These are phyloP conservation scores for Yamadazyma atlantica DNA, from an alignment of 1,139 yeast genomes.

Conservation along the genomic window DNA sequence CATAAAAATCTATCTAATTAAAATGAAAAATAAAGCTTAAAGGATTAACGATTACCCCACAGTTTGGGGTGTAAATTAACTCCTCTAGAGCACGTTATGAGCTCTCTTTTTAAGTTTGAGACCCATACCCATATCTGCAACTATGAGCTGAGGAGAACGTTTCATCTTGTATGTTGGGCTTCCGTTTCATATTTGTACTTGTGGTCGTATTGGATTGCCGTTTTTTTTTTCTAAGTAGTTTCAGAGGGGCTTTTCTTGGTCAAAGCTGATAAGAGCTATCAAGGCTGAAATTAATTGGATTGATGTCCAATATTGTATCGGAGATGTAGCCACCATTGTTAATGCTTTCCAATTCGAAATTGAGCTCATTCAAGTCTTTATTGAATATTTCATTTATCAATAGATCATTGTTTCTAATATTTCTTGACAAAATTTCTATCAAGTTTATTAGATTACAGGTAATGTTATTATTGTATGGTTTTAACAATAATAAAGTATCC, in stretches of 20 bases:
- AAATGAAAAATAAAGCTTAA: no score
- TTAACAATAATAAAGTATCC: slow-evolving; percentile 4
- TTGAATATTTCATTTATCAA: slow-evolving; percentile 7
- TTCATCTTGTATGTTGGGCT: no score
- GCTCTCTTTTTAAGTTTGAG: no score
- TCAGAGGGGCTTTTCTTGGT: neutral
- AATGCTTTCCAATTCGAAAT: slow-evolving; percentile 3
- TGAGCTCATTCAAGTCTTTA: slow-evolving; percentile 3
- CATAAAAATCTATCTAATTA: no score
- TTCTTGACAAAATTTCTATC: slow-evolving; percentile 9
- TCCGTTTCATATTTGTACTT: no score
- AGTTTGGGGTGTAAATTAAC: no score
- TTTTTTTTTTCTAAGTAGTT: no score
- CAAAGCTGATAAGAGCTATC: neutral
- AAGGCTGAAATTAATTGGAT: slow-evolving; percentile 3
- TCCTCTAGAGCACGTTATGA: no score
- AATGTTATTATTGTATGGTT: slow-evolving; percentile 5
- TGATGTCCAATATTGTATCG: slow-evolving; percentile 1
- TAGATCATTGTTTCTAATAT: slow-evolving; percentile 4
- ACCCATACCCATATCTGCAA: no score
- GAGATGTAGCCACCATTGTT: slow-evolving; percentile 2
- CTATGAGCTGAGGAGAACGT: no score
- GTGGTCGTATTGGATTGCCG: no score
- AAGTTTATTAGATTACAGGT: slow-evolving; percentile 9
- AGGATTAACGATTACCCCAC: no score